Conservation (phyloP, 2,329 filamentous ascomycete species). For the Cryphonectria nitschkei region DNA sequence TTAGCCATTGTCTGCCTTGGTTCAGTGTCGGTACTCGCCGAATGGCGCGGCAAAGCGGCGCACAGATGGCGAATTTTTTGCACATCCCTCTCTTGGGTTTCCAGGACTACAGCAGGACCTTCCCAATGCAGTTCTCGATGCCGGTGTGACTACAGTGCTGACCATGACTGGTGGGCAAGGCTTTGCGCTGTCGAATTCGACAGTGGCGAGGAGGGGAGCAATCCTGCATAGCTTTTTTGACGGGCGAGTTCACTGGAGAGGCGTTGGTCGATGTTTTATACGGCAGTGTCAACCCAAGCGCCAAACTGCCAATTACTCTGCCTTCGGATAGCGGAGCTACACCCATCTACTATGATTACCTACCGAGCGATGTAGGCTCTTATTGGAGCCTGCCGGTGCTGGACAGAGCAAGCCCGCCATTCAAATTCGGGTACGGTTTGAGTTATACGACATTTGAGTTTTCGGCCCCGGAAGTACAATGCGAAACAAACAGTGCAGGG, state of each 20-base stretch:
- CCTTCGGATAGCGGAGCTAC: conserved; percentile 47
- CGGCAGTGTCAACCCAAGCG: conserved; percentile 60
- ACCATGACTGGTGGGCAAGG: conserved; percentile 39
- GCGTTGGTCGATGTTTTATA: conserved; percentile 66
- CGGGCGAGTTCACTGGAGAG: conserved; percentile 67
- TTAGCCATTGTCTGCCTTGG: conserved; percentile 39
- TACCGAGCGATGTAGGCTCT: conserved; percentile 60
- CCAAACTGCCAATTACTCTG: conserved; percentile 48
- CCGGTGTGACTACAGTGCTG: conserved; percentile 38
- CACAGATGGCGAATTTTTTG: conserved; percentile 40
- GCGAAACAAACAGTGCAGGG: too few relatives aligned
- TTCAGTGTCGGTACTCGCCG: conserved; percentile 36
- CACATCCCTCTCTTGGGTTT: conserved; percentile 39
- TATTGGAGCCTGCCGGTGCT: conserved; percentile 47
- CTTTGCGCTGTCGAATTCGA: conserved; percentile 37
- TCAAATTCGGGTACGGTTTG: conserved; percentile 67
- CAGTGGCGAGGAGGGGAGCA: conserved; percentile 48
- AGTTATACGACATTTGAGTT: conserved; percentile 67
- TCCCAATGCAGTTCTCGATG: conserved; percentile 39
- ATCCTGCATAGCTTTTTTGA: conserved; percentile 65
- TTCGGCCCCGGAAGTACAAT: conserved; percentile 41
- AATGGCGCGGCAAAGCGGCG: conserved; percentile 37
- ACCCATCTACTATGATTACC: conserved; percentile 70
- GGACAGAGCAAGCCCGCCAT: conserved; percentile 46
- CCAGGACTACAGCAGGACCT: conserved; percentile 41